Evolutionary conservation across 1,284 basidiomycete species (phyloP), one percentile per base, ranked within the genome.

Genomic region (Erythrobasidium hasegawianum): DNA sequence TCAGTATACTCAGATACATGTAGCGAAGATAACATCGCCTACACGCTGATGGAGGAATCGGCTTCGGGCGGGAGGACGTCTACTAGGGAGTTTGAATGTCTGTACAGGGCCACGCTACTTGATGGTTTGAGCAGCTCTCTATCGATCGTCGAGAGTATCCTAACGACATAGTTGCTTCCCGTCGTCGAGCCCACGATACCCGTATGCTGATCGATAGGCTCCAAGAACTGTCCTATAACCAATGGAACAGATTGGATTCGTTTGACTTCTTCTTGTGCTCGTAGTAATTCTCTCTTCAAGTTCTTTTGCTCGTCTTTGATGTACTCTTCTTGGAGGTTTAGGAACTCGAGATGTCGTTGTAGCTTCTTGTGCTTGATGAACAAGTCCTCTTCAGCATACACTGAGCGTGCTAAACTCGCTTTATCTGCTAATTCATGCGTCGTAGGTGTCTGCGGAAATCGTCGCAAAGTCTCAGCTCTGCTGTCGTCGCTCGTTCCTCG

Each of bases 271-370:
- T 99, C 96, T 76, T 98, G 95, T 0, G 96, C 96, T 68, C 96
- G 89, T 71, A 98, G 89, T 67, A 98, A 87, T 80, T 99, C 96
- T 67, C 95, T 87, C 78, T 97, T 96, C 67, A 99, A 84, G 77
- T 97, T 98, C 26, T 90, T 89, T 76, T 97, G 95, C 79, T 99
- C 96, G 74, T 99, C 96, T 76, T 98, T 97, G 79, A 99, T 97
- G 77, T 99, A 99, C 78, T 90, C 89, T 79, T 96, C 92, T 47
- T 95, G 94, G 53, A 96, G 88, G 65, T 93, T 88, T 22, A 97
- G 85, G 80, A 96, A 90, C 76, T 96, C 92, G 56, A 94, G 83
- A 76, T 97, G 93, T 53, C 90, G 86, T 64, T 89, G 84, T 45
- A 97, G 86, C 75, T 91, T 91, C 83, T 94, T 93, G 85, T 90